Evolutionary conservation across 208 protist genomes (phyloP).

Genomic region (Trypanosoma theileri): DNA sequence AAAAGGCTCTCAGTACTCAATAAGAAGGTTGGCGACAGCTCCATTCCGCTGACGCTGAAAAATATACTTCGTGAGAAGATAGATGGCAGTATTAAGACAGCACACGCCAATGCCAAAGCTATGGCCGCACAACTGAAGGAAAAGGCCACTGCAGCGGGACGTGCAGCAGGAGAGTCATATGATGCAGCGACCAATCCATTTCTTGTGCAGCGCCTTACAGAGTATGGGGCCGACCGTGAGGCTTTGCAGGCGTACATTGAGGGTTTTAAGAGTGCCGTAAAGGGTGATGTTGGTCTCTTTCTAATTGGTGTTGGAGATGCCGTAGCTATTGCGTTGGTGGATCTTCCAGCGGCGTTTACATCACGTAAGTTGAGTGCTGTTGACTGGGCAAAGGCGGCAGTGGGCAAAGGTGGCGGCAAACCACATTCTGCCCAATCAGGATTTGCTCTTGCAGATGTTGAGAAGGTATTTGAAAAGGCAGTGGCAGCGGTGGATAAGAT

Average conservation of each 20-base stretch:
- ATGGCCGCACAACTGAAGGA: slow-evolving; percentile 64
- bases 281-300: slow-evolving; percentile 71
- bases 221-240: slow-evolving; percentile 85
- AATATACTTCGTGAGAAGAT: slow-evolving; percentile 78
- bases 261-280: slow-evolving; percentile 56
- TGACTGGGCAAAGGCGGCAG: slow-evolving; percentile 75
- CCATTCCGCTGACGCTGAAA: slow-evolving; percentile 75
- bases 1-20: slow-evolving; percentile 91
- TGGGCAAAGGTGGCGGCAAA: slow-evolving; percentile 92
- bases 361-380: slow-evolving; percentile 84
- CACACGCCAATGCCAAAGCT: slow-evolving; percentile 69
- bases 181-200: slow-evolving; percentile 49
- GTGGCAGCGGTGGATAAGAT: slow-evolving; percentile 66
- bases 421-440: slow-evolving; percentile 86
- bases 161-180: slow-evolving; percentile 40
- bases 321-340: slow-evolving; percentile 74
- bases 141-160: slow-evolving; percentile 62
- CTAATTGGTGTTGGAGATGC: slow-evolving; percentile 64
- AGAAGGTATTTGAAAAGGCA: slow-evolving; percentile 65
- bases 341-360: slow-evolving; percentile 64
- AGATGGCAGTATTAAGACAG: slow-evolving; percentile 75
- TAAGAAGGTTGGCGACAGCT: slow-evolving; percentile 87
- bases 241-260: slow-evolving; percentile 80
- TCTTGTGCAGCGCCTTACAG: slow-evolving; percentile 43
- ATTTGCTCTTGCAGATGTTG: slow-evolving; percentile 36